Evolutionary conservation across 805 yeast species (phyloP).

Genomic region (Lipomyces spencermartinsiae): DNA sequence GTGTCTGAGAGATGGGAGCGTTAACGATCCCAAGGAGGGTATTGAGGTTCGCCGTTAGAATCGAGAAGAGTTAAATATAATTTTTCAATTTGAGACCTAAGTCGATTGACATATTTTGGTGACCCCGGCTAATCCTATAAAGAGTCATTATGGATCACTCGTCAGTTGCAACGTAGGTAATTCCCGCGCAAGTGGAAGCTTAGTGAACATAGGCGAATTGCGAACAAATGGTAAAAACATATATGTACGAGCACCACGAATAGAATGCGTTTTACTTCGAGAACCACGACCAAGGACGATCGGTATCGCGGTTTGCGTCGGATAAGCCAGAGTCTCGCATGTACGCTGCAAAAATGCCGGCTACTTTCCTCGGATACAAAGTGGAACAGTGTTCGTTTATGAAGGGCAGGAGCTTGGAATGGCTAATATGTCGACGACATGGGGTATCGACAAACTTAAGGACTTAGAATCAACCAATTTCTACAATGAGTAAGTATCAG

Average conservation of each 20-base stretch:
- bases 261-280: conserved; percentile 65
- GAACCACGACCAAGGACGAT: conserved; percentile 67
- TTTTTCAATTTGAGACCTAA: conserved; percentile 41
- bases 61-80: conserved; percentile 41
- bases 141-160: conserved; percentile 25
- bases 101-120: not conserved
- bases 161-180: conserved; percentile 26
- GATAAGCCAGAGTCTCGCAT: conserved; percentile 48
- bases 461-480: conserved; percentile 58
- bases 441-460: conserved; percentile 57
- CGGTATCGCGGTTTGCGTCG: conserved; percentile 60
- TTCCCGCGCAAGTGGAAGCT: conserved; percentile 20
- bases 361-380: conserved; percentile 54
- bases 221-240: conserved; percentile 40
- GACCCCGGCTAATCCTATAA: conserved; percentile 5
- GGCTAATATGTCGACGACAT: conserved; percentile 42
- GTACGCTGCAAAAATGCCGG: conserved; percentile 56
- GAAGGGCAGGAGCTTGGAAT: conserved; percentile 63
- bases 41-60: conserved; percentile 38
- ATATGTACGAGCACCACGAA: conserved; percentile 58
- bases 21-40: conserved; percentile 42
- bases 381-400: conserved; percentile 63
- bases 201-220: conserved; percentile 24
- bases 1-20: conserved; percentile 65
- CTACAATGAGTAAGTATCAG: conserved; percentile 39